Evolutionary conservation across 2,329 filamentous ascomycete genomes (phyloP).

Genomic region (Nemania sp.): DNA sequence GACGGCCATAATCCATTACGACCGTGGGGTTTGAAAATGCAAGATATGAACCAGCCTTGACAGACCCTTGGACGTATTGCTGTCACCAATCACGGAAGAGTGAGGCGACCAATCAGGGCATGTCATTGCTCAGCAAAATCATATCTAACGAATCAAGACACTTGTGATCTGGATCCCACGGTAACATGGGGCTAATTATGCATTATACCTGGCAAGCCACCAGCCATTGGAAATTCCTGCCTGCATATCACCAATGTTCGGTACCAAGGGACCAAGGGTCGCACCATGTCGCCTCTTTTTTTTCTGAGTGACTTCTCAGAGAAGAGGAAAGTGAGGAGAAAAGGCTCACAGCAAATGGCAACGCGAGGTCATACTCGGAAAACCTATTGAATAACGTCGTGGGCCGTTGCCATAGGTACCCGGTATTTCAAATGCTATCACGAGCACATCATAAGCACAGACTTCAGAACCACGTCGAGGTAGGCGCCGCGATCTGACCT

Average conservation of each 20-base stretch:
- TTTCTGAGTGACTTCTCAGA: too few species aligned
- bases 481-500: background rate
- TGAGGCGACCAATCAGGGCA: slow-evolving; percentile 33
- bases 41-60: slow-evolving; percentile 17
- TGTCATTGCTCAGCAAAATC: slow-evolving; percentile 14
- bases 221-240: background rate
- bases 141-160: slow-evolving; percentile 6
- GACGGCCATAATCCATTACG: background rate
- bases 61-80: slow-evolving; percentile 17
- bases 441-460: background rate
- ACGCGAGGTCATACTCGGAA: too few species aligned
- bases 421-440: slow-evolving; percentile 1
- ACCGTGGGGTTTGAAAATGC: background rate
- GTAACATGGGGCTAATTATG: slow-evolving; percentile 19
- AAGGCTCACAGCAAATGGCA: background rate
- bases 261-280: too few species aligned
- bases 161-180: background rate
- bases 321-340: background rate
- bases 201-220: slow-evolving; percentile 3
- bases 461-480: background rate
- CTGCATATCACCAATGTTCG: background rate
- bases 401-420: background rate
- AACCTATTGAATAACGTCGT: background rate
- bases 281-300: too few species aligned
- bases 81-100: slow-evolving; percentile 23